phyloP scores from a whole-genome alignment of 106 monocot species.

The Posidonia australis region DNA sequence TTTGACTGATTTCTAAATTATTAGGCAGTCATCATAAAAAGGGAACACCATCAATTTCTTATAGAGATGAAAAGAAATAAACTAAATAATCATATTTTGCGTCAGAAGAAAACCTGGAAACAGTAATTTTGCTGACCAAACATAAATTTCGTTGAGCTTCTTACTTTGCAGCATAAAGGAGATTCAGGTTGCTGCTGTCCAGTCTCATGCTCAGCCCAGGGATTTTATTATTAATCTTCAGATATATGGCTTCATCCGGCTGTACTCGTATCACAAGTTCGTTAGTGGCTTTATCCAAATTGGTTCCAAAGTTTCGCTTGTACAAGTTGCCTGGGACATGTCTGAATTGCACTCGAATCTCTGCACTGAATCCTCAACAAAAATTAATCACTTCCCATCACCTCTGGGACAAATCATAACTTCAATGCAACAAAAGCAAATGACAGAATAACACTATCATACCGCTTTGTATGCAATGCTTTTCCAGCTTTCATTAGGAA shows the following conservation, averaged over 20 bases:
- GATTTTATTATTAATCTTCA: slow-evolving; percentile 82
- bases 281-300: slow-evolving; percentile 67
- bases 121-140: not conserved
- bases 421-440: not conserved
- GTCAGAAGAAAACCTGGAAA: not conserved
- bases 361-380: slow-evolving; percentile 36
- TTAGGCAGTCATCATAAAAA: too few species aligned
- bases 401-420: not conserved
- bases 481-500: slow-evolving; percentile 88
- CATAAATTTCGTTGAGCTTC: not conserved
- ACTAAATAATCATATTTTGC: too few species aligned
- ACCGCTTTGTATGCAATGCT: slow-evolving; percentile 50
- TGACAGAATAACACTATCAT: not conserved
- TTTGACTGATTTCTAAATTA: too few species aligned
- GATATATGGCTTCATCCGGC: slow-evolving; percentile 73
- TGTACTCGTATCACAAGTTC: slow-evolving; percentile 87
- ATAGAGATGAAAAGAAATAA: too few species aligned
- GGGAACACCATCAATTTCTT: too few species aligned
- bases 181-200: slow-evolving; percentile 68
- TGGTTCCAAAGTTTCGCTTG: slow-evolving; percentile 38
- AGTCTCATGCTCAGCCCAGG: slow-evolving; percentile 72
- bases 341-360: slow-evolving; percentile 83
- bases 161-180: slow-evolving; percentile 61
- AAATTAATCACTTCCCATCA: not conserved
- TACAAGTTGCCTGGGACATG: slow-evolving; percentile 80